Evolutionary conservation across 805 yeast genomes (phyloP).

Genomic region (Candida broadrunensis): DNA sequence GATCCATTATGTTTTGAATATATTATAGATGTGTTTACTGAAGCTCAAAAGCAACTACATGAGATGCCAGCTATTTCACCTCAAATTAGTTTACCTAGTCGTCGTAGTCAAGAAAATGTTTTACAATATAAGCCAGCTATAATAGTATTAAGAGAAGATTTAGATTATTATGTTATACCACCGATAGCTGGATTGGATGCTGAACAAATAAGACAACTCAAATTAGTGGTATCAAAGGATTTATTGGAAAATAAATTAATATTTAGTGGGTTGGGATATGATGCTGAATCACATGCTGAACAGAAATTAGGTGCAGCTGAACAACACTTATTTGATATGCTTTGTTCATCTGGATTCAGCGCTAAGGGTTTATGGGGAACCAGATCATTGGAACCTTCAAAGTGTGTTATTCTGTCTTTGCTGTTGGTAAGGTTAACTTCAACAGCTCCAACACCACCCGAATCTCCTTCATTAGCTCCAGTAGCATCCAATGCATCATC

Average conservation of each 20-base stretch:
- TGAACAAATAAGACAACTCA: conserved; percentile 64
- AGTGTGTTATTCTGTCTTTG: conserved; percentile 82
- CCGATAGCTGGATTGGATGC: conserved; percentile 54
- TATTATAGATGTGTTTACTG: conserved; percentile 67
- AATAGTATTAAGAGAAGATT: conserved; percentile 88
- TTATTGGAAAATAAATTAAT: conserved; percentile 57
- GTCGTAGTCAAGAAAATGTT: conserved; percentile 40
- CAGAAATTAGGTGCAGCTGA: conserved; percentile 82
- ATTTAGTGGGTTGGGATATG: conserved; percentile 77
- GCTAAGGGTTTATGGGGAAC: conserved; percentile 78
- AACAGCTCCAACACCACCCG: conserved; percentile 35
- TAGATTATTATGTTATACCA: conserved; percentile 90
- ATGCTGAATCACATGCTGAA: conserved; percentile 29
- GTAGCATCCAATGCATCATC: conserved; percentile 40
- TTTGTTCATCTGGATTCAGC: conserved; percentile 82
- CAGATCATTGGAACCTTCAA: conserved; percentile 81
- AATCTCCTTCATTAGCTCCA: conserved; percentile 41
- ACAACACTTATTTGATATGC: conserved; percentile 91
- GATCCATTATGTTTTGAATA: conserved; percentile 85
- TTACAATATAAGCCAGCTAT: conserved; percentile 82
- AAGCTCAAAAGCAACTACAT: conserved; percentile 59
- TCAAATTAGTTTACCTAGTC: conserved; percentile 16
- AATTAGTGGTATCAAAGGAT: conserved; percentile 68
- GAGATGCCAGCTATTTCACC: conserved; percentile 32
- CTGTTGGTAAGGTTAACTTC: conserved; percentile 62